Percentiles rank a stretch among this genome's conserved stretches.
phyloP scores from a whole-genome alignment of 495 filamentous ascomycete genomes.

The Podospora bellae-mahoneyi region DNA sequence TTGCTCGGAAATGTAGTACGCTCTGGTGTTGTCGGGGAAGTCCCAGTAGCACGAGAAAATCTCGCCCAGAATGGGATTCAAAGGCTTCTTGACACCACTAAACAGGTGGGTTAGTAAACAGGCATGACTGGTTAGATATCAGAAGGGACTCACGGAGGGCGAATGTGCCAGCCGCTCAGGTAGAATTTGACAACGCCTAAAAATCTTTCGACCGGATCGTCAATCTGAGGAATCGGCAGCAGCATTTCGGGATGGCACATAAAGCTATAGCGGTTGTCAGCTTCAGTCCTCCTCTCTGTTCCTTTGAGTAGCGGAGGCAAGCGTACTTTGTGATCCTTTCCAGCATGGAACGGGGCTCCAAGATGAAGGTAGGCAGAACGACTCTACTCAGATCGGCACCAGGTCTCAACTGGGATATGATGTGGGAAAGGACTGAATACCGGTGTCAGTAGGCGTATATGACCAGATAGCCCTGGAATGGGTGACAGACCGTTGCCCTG shows the following conservation, averaged over 20 bases:
- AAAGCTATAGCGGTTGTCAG: slow-evolving; percentile 61
- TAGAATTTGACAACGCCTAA: slow-evolving; percentile 97
- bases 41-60: slow-evolving; percentile 96
- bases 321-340: slow-evolving; percentile 95
- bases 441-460: slow-evolving; percentile 13
- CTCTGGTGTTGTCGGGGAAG: slow-evolving; percentile 77
- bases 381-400: slow-evolving; percentile 94
- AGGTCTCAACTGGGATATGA: slow-evolving; percentile 93
- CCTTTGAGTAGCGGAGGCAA: neutral
- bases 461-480: neutral
- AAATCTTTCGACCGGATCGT: slow-evolving; percentile 89
- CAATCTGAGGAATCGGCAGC: slow-evolving; percentile 77
- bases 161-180: slow-evolving; percentile 97
- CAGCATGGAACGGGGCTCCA: slow-evolving; percentile 96
- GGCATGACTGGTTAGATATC: neutral
- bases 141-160: slow-evolving; percentile 70
- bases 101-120: slow-evolving; percentile 21
- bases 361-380: slow-evolving; percentile 93
- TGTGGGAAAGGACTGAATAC: slow-evolving; percentile 75
- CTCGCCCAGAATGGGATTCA: slow-evolving; percentile 96
- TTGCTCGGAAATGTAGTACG: slow-evolving; percentile 96
- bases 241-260: slow-evolving; percentile 99
- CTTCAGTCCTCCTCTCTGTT: neutral
- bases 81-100: slow-evolving; percentile 95
- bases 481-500: slow-evolving; percentile 62